Evolutionary conservation across 2,329 filamentous ascomycete genomes (phyloP), one percentile per base, ranked within the genome.

Genomic region (Aspergillus puulaauensis): DNA sequence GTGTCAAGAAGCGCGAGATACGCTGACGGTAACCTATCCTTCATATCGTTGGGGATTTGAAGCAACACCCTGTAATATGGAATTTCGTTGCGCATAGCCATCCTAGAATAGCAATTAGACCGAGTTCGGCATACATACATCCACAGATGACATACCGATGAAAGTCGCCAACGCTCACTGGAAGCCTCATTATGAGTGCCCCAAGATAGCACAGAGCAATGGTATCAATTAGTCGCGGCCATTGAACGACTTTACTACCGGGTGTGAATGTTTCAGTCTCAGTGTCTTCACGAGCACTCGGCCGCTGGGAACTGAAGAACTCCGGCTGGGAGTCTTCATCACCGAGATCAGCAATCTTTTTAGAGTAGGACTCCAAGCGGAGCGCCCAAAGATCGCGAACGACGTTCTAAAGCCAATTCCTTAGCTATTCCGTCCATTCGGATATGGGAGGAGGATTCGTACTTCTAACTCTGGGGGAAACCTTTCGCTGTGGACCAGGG

Each of bases 381-480:
- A 97, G 77, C 52, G 88, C 82, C 93, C 95, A 99, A 14, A 99
- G 82, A 70, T 96, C 92, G 58, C 87, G 85, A 5, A 96, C 86
- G 9, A 96, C 80, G 7, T 79, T 66, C 78, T 82, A 8, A 19
- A n/a, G 3, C n/a, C 8, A 15, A 58, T 15, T 37, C 53, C 64
- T 39, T n/a, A 61, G 14, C 19, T 8, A 24, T 9, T 15, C n/a
- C 43, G 8, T 19, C 12, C 9, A 8, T n/a, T 33, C 35, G 27
- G 27, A 19, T 6, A 35, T 3, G 23, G 23, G 23, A 40, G 35
- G 40, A 39, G 21, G 23, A 56, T 52, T 33, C 59, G 48, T 64
- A 84, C 87, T 79, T 96, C 91, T 12, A 97, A 80, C 66, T 96
- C 89, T 4, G 79, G 73, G 1, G 88, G 87, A 48, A 95, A 82